Conservation (phyloP, 1,284 basidiomycete species). For the Peniophora sp. region DNA sequence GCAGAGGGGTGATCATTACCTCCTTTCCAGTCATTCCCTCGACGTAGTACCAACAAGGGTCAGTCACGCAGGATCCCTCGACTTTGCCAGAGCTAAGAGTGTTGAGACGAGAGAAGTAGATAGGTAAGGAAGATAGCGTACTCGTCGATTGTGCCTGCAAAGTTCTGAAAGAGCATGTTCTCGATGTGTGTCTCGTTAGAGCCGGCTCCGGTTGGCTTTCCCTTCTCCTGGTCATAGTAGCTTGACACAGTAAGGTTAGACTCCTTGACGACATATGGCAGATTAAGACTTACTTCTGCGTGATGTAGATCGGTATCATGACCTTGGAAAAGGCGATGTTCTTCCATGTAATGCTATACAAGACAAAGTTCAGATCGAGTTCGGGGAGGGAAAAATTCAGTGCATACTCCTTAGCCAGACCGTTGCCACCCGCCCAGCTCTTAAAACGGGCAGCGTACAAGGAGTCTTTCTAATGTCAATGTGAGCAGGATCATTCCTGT, state of each 20-base stretch:
- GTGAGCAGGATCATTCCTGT: neutral
- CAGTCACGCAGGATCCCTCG: slow-evolving; percentile 48
- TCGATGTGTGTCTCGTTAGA: slow-evolving; percentile 47
- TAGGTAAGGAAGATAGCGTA: slow-evolving; percentile 18
- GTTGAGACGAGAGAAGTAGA: neutral
- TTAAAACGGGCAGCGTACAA: slow-evolving; percentile 61
- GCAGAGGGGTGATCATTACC: too few species aligned
- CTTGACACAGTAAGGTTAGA: slow-evolving; percentile 18
- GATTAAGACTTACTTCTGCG: slow-evolving; percentile 47
- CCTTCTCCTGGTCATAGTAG: slow-evolving; percentile 57
- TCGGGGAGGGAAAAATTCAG: neutral
- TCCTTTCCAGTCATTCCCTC: slow-evolving; percentile 48
- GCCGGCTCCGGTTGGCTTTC: slow-evolving; percentile 35
- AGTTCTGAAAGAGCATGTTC: slow-evolving; percentile 49
- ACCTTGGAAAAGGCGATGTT: slow-evolving; percentile 35
- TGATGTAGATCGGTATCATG: slow-evolving; percentile 42
- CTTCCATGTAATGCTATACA: slow-evolving; percentile 49
- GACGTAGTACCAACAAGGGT: slow-evolving; percentile 55
- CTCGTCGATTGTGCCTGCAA: slow-evolving; percentile 46
- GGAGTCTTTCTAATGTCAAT: slow-evolving; percentile 30
- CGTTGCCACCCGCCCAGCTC: slow-evolving; percentile 60
- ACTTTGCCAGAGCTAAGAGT: slow-evolving; percentile 15
- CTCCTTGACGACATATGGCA: neutral
- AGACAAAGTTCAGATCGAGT: neutral
- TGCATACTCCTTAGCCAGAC: slow-evolving; percentile 45